Conservation (phyloP, 768 basidiomycete genomes). For the Kwoniella europaea region DNA sequence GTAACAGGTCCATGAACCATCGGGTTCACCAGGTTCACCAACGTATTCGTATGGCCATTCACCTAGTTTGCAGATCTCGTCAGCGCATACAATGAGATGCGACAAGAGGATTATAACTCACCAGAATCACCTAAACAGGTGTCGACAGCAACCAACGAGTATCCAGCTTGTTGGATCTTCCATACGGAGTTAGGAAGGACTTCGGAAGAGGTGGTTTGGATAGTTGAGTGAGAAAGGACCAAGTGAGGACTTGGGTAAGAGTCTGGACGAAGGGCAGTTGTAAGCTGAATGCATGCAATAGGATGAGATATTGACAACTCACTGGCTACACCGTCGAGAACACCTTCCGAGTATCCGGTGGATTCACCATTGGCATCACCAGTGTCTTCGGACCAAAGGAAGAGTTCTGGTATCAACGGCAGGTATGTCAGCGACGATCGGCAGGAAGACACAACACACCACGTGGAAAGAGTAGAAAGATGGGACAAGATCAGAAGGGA, state of each 20-base stretch:
- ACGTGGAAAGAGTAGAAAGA: not conserved
- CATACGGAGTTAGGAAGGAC: conserved; percentile 48
- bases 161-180: conserved; percentile 38
- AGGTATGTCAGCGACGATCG: too few species aligned
- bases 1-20: conserved; percentile 53
- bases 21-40: conserved; percentile 45
- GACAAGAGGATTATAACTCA: conserved; percentile 20
- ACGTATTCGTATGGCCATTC: conserved; percentile 57
- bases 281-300: not conserved
- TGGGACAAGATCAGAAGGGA: not conserved
- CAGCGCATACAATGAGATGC: conserved; percentile 1
- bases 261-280: not conserved
- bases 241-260: conserved; percentile 16
- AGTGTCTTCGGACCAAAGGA: conserved; percentile 56
- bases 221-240: conserved; percentile 16
- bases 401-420: conserved; percentile 13
- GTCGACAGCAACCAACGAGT: conserved; percentile 55
- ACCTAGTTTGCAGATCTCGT: conserved; percentile 13
- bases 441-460: too few species aligned
- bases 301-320: not conserved
- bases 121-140: conserved; percentile 53
- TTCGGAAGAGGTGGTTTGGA: conserved; percentile 34
- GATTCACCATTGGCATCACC: conserved; percentile 43
- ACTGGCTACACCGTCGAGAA: conserved; percentile 37
- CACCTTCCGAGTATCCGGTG: conserved; percentile 34